These are phyloP conservation scores for Entonaema liquescens DNA, from an alignment of 495 filamentous ascomycete genomes.

Conservation along the genomic window DNA sequence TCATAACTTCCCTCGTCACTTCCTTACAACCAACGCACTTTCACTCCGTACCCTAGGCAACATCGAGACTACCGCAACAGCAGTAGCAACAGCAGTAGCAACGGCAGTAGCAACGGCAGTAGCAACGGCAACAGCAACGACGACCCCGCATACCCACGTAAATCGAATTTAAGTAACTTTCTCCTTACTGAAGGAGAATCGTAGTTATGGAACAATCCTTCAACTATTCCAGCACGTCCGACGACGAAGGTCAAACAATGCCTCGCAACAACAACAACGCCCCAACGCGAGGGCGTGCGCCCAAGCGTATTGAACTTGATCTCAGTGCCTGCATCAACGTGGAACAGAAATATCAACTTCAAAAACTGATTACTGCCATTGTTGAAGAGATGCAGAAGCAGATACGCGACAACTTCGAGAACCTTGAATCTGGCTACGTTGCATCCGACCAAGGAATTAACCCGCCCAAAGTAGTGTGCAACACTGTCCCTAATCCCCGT, in stretches of 20 bases:
- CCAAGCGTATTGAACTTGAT: slow-evolving; percentile 36
- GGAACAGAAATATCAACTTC: slow-evolving; percentile 38
- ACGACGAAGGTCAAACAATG: slow-evolving; percentile 39
- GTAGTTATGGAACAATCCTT: not conserved
- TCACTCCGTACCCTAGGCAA: not conserved
- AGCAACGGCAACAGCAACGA: not conserved
- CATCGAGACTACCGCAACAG: not conserved
- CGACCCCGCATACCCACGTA: not conserved
- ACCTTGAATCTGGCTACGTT: slow-evolving; percentile 32
- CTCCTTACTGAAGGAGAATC: not conserved
- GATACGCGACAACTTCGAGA: slow-evolving; percentile 57
- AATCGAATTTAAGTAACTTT: not conserved
- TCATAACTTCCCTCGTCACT: not conserved
- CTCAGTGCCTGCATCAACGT: slow-evolving; percentile 31
- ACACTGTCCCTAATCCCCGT: slow-evolving; percentile 35
- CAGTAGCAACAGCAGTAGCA: not conserved
- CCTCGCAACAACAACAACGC: slow-evolving; percentile 23
- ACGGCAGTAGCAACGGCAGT: no score
- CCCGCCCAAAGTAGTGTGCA: slow-evolving; percentile 26
- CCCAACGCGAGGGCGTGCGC: not conserved
- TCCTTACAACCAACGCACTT: not conserved
- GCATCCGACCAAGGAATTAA: slow-evolving; percentile 34
- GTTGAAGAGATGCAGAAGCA: slow-evolving; percentile 60
- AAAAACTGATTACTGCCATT: slow-evolving; percentile 51
- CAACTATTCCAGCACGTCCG: slow-evolving; percentile 27